phyloP scores from a whole-genome alignment of 2,329 filamentous ascomycete species.

The Metarhizium album region DNA sequence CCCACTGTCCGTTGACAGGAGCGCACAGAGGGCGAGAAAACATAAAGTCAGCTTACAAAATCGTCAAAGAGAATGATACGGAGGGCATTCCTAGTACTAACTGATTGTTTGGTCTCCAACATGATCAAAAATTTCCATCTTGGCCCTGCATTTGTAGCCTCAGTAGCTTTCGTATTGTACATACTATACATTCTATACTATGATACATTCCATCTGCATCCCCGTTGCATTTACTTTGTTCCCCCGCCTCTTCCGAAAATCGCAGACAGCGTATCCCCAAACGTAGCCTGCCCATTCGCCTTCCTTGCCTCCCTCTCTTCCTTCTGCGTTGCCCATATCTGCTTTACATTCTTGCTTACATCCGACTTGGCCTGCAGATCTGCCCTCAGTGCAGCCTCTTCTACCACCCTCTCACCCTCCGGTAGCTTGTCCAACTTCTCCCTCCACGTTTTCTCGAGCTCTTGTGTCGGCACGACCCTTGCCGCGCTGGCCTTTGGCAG shows the following conservation, averaged over 20 bases:
- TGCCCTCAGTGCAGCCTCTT: conserved; percentile 53
- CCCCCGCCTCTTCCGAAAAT: conserved; percentile 16
- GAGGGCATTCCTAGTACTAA: no score
- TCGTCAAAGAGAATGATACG: no score
- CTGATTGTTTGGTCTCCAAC: no score
- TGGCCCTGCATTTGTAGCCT: no score
- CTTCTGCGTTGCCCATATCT: conserved; percentile 45
- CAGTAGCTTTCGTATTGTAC: not conserved
- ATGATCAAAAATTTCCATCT: no score
- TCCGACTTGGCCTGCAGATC: conserved; percentile 51
- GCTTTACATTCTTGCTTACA: conserved; percentile 44
- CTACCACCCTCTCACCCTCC: conserved; percentile 46
- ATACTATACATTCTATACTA: not conserved
- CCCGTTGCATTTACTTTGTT: not conserved
- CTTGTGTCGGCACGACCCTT: conserved; percentile 24
- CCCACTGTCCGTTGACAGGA: no score
- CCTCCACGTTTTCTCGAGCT: conserved; percentile 40
- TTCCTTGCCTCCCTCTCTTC: conserved; percentile 40
- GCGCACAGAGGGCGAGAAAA: no score
- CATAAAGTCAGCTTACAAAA: no score
- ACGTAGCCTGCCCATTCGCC: conserved; percentile 21
- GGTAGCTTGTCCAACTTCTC: conserved; percentile 47
- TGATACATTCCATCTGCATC: not conserved
- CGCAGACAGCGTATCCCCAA: conserved; percentile 19
- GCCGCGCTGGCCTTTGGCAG: conserved; percentile 27